These are phyloP conservation scores for Trypanosomatidae sp. DNA, from an alignment of 208 protist species.

Conservation along the genomic window DNA sequence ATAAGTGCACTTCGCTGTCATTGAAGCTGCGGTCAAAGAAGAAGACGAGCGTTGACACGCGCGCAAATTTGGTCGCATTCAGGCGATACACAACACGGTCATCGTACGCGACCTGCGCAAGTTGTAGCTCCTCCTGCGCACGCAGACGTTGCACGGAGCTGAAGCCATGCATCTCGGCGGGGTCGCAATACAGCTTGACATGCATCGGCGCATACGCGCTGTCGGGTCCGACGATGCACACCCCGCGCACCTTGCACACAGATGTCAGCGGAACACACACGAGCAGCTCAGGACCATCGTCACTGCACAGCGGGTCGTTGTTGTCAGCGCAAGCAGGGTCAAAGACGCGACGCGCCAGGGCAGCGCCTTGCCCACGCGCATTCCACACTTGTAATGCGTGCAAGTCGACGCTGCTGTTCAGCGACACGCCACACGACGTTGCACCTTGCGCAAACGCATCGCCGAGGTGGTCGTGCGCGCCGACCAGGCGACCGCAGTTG, in stretches of 20 bases:
- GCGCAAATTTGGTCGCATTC: conserved; percentile 52
- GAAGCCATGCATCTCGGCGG: conserved; percentile 44
- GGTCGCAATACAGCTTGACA: conserved; percentile 74
- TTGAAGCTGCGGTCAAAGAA: conserved; percentile 72
- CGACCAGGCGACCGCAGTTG: conserved; percentile 63
- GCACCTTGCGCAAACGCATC: conserved; percentile 39
- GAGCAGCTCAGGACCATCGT: conserved; percentile 69
- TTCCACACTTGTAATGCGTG: conserved; percentile 60
- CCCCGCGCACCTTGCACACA: conserved; percentile 40
- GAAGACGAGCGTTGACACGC: conserved; percentile 29
- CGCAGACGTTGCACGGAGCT: conserved; percentile 55
- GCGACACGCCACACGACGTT: conserved; percentile 24
- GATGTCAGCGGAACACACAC: conserved; percentile 47
- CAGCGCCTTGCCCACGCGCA: conserved; percentile 15
- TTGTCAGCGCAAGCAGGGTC: conserved; percentile 27
- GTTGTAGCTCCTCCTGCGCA: conserved; percentile 59
- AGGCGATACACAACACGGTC: conserved; percentile 72
- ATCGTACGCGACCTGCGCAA: conserved; percentile 32
- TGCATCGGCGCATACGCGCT: conserved; percentile 35
- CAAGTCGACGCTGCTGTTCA: conserved; percentile 61
- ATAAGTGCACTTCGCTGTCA: conserved; percentile 49
- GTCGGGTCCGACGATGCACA: conserved; percentile 45
- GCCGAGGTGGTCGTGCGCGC: conserved; percentile 60
- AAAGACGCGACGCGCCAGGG: conserved; percentile 41
- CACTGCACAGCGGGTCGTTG: conserved; percentile 51